These are phyloP conservation scores for Pseudognaphalium luteoalbum DNA, from an alignment of 129 eudicot species.

Conservation along the genomic window DNA sequence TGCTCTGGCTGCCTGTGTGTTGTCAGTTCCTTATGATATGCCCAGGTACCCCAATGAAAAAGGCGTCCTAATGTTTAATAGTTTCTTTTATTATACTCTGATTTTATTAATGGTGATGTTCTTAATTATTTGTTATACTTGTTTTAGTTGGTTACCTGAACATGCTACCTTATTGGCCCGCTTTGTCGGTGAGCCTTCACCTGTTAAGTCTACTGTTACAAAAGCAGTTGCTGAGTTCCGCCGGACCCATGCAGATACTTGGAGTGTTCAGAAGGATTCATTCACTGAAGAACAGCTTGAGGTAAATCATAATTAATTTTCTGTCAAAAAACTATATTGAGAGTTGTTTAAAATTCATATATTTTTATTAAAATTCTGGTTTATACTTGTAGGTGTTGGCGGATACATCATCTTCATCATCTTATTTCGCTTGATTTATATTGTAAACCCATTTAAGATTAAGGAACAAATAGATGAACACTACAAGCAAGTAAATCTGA, in stretches of 20 bases:
- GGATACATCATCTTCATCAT: slow-evolving; percentile 95
- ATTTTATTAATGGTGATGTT: neutral
- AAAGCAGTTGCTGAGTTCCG: slow-evolving; percentile 99
- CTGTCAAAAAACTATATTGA: neutral
- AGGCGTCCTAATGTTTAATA: neutral
- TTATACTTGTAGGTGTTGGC: slow-evolving; percentile 72
- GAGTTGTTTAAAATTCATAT: neutral
- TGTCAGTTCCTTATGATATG: slow-evolving; percentile 96
- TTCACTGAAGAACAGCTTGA: slow-evolving; percentile 97
- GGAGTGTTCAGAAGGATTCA: slow-evolving; percentile 90
- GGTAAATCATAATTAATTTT: slow-evolving; percentile 42
- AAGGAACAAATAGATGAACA: slow-evolving; percentile 29
- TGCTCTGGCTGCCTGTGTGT: slow-evolving; percentile 90
- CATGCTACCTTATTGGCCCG: slow-evolving; percentile 92
- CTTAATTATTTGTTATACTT: slow-evolving; percentile 4
- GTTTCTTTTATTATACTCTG: neutral
- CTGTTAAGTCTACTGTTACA: slow-evolving; percentile 92
- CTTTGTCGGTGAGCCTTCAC: slow-evolving; percentile 88
- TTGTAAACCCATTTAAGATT: neutral
- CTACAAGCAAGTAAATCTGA: slow-evolving; percentile 26
- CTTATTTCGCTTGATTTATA: slow-evolving; percentile 82
- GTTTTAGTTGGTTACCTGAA: slow-evolving; percentile 95
- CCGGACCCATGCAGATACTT: slow-evolving; percentile 97
- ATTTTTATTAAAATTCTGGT: slow-evolving; percentile 7
- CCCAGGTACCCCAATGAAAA: slow-evolving; percentile 59